Evolutionary conservation across 2,329 filamentous ascomycete species (phyloP).

Genomic region (Alternaria postmessia): DNA sequence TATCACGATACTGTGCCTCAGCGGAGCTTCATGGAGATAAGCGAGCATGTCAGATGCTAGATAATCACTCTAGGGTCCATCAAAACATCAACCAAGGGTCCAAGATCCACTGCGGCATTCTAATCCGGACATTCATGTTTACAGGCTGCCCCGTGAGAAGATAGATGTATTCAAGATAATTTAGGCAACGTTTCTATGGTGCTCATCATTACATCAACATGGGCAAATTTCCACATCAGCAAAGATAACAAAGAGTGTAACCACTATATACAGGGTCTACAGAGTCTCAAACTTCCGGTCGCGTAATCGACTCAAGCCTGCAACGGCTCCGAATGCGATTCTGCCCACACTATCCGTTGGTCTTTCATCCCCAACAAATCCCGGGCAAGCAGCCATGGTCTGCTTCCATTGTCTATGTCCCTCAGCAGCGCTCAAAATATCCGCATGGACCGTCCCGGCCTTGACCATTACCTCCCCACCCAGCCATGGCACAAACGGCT

Average conservation of each 20-base stretch:
- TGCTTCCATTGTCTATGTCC: background rate
- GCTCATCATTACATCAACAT: background rate
- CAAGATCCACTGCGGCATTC: background rate
- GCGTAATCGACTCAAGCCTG: background rate
- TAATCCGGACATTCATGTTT: background rate
- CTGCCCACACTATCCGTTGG: background rate
- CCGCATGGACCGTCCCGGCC: background rate
- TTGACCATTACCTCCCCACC: background rate
- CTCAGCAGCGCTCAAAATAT: background rate
- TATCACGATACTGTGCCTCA: background rate
- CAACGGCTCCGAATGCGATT: background rate
- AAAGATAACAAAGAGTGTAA: background rate
- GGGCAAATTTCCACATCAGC: background rate
- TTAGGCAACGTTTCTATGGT: background rate
- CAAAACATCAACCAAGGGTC: background rate
- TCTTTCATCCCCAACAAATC: slow-evolving; percentile 1
- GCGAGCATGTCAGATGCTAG: background rate
- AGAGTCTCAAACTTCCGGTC: background rate
- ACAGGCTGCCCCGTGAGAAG: background rate
- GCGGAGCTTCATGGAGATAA: background rate
- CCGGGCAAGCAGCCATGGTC: background rate
- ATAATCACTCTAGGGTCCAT: background rate
- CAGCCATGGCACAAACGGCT: background rate
- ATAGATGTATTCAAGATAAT: background rate
- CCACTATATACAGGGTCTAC: background rate